Percentiles rank a stretch among this genome's conserved stretches.
Conservation (phyloP, 2,329 filamentous ascomycete species). For the Aspergillus latus region DNA sequence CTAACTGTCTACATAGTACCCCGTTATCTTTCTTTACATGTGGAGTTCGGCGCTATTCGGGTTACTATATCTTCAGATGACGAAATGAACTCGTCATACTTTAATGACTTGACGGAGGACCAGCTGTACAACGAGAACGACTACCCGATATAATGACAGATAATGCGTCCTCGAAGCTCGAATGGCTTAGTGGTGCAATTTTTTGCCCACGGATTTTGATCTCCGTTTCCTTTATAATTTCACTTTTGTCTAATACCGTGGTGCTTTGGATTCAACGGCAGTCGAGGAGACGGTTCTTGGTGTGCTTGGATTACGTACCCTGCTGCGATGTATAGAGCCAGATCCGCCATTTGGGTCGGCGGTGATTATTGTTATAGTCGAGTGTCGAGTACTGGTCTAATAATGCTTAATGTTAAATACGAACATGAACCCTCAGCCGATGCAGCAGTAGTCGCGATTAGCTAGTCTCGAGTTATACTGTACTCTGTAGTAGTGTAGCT, state of each 20-base stretch:
- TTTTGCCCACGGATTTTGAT: neutral
- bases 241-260: neutral
- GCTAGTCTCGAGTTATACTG: neutral
- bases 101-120: constrained; percentile 27
- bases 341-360: constrained; percentile 6
- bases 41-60: constrained; percentile 20
- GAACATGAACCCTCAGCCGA: neutral
- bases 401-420: constrained; percentile 31
- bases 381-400: constrained; percentile 3
- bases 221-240: neutral
- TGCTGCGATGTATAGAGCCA: constrained; percentile 9
- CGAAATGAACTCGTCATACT: constrained; percentile 14
- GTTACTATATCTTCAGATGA: constrained; percentile 1
- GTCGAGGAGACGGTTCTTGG: neutral
- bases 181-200: constrained; percentile 8
- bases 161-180: constrained; percentile 16
- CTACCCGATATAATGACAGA: constrained; percentile 14
- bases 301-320: neutral
- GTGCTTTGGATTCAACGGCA: constrained; percentile 7
- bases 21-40: constrained; percentile 8
- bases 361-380: constrained; percentile 14
- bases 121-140: constrained; percentile 23
- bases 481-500: neutral
- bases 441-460: too few relatives aligned
- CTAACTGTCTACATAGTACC: constrained; percentile 3